phyloP scores from a whole-genome alignment of 371 early-diverging fungal species.

The Parasitella parasitica region DNA sequence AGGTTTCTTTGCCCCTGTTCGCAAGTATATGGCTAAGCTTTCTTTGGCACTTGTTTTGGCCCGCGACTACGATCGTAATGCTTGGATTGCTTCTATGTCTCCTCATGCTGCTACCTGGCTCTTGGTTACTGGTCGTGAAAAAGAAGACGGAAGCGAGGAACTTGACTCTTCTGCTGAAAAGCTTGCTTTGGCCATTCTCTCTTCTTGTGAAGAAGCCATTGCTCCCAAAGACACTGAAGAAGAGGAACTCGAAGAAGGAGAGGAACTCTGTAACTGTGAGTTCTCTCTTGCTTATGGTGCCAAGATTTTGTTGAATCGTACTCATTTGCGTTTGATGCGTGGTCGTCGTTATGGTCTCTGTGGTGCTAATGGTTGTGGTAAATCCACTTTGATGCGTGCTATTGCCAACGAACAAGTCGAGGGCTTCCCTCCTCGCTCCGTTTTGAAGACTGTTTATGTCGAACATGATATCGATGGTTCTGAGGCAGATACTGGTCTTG shows the following conservation, averaged over 20 bases:
- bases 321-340: slow-evolving; percentile 70
- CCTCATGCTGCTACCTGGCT: slow-evolving; percentile 47
- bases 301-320: slow-evolving; percentile 79
- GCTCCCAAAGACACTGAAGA: slow-evolving; percentile 43
- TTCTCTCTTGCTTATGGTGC: slow-evolving; percentile 84
- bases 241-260: slow-evolving; percentile 71
- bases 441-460: slow-evolving; percentile 71
- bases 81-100: slow-evolving; percentile 43
- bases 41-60: slow-evolving; percentile 37
- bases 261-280: slow-evolving; percentile 78
- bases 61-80: slow-evolving; percentile 36
- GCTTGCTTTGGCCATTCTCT: slow-evolving; percentile 32
- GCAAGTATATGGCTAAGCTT: slow-evolving; percentile 35
- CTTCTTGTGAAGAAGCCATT: slow-evolving; percentile 45
- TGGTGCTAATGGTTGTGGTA: slow-evolving; percentile 87
- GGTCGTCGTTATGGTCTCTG: slow-evolving; percentile 82
- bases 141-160: slow-evolving; percentile 32
- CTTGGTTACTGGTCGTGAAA: slow-evolving; percentile 32
- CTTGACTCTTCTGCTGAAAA: slow-evolving; percentile 31
- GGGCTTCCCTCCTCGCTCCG: slow-evolving; percentile 75
- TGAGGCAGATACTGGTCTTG: slow-evolving; percentile 61
- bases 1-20: slow-evolving; percentile 37
- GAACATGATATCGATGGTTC: slow-evolving; percentile 79
- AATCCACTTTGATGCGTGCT: slow-evolving; percentile 86
- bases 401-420: slow-evolving; percentile 74